Percentiles rank a stretch among this genome's conserved stretches.
These are phyloP conservation scores for Nephelium lappaceum DNA, from an alignment of 345 rosid species.

Conservation along the genomic window DNA sequence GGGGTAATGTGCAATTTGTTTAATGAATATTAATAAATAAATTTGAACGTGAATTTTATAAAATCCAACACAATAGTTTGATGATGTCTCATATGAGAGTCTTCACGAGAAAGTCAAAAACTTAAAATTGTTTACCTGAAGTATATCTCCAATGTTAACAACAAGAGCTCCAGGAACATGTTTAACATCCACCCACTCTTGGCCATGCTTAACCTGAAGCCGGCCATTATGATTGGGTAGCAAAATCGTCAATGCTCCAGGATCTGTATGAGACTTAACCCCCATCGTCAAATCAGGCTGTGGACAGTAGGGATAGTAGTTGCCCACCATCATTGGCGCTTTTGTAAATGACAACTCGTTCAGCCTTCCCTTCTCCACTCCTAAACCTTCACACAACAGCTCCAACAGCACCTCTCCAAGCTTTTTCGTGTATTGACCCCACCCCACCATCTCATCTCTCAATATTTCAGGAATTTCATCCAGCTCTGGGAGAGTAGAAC, in stretches of 20 bases:
- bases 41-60: too few species aligned
- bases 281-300: constrained; percentile 42
- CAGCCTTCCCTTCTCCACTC: constrained; percentile 33
- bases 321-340: constrained; percentile 44
- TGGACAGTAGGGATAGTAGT: constrained; percentile 57
- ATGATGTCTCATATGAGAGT: too few species aligned
- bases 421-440: constrained; percentile 32
- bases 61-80: too few species aligned
- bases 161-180: constrained; percentile 51
- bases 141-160: constrained; percentile 49
- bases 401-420: constrained; percentile 45
- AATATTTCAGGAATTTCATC: constrained; percentile 51
- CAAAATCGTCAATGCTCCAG: constrained; percentile 48
- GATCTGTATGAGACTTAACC: constrained; percentile 44
- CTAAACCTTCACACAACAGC: constrained; percentile 52
- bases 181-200: constrained; percentile 46
- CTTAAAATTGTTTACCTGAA: constrained; percentile 35
- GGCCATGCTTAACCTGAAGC: constrained; percentile 51
- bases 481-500: constrained; percentile 19
- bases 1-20: too few species aligned
- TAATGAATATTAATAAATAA: too few species aligned
- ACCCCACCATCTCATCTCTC: constrained; percentile 42
- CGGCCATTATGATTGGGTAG: constrained; percentile 49
- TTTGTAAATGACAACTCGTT: constrained; percentile 47
- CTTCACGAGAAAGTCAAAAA: too few species aligned